A percentile compares a stretch with the other conserved stretches of the same genome.
Conservation (phyloP, 2,329 filamentous ascomycete species). For the Dactylella cylindrospora region DNA sequence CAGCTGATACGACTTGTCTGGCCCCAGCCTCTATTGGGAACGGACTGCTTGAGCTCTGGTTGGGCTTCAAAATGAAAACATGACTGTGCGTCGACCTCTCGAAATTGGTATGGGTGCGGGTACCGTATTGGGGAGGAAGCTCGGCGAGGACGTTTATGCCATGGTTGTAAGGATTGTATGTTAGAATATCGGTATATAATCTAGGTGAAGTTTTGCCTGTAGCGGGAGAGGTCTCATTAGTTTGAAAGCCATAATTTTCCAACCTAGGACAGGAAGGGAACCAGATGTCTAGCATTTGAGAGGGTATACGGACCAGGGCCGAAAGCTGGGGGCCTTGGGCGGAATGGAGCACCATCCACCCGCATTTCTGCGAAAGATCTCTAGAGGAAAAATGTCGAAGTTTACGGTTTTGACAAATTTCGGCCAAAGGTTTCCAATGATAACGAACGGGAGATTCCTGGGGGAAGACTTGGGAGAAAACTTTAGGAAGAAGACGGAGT, state of each 20-base stretch:
- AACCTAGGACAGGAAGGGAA: neutral
- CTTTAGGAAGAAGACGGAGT: too few relatives aligned
- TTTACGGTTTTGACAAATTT: too few relatives aligned
- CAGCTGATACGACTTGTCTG: conserved; percentile 61
- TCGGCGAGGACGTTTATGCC: conserved; percentile 62
- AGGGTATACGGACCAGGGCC: conserved; percentile 8
- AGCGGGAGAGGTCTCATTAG: conserved; percentile 9
- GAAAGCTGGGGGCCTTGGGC: neutral
- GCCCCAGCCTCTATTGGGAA: conserved; percentile 53
- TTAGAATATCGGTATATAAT: conserved; percentile 55
- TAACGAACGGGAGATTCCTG: too few relatives aligned
- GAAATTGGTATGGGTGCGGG: conserved; percentile 45
- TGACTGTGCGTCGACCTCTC: conserved; percentile 58
- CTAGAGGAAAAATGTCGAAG: too few relatives aligned
- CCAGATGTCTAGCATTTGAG: neutral
- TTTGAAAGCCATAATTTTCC: neutral
- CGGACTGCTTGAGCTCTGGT: conserved; percentile 55
- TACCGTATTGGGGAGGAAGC: conserved; percentile 57
- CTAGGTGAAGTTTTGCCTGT: conserved; percentile 57
- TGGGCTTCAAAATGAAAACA: conserved; percentile 56
- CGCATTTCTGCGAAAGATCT: conserved; percentile 1
- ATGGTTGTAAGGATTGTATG: conserved; percentile 58
- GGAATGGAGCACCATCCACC: conserved; percentile 3
- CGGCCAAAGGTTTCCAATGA: too few relatives aligned
- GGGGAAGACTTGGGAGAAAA: too few relatives aligned